These are phyloP conservation scores for Tulasnella sp. DNA, from an alignment of 768 basidiomycete genomes.

Conservation along the genomic window DNA sequence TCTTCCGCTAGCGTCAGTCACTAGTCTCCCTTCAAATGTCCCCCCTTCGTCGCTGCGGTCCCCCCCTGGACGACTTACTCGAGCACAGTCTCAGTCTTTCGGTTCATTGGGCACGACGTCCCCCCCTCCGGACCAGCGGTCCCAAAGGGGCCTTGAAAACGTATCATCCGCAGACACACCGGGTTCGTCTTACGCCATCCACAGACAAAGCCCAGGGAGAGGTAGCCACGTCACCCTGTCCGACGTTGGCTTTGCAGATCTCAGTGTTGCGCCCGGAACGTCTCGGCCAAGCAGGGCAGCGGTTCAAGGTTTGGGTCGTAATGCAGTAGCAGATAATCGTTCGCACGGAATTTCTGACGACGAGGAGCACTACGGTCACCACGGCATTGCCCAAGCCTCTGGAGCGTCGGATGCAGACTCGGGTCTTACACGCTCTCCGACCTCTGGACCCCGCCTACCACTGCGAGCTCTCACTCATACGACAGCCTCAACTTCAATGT, in stretches of 20 bases:
- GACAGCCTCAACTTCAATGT: too few species aligned
- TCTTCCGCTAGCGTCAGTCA: neutral
- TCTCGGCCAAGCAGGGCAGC: neutral
- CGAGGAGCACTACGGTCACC: neutral
- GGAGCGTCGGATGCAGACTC: conserved; percentile 31
- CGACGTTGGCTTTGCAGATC: neutral
- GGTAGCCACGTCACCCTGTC: neutral
- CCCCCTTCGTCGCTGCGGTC: neutral
- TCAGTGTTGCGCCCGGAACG: conserved; percentile 3
- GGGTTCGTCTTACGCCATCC: conserved; percentile 10
- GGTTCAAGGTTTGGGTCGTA: too few species aligned
- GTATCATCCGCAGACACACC: neutral
- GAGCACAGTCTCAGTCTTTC: neutral
- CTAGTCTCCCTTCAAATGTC: neutral
- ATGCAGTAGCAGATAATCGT: too few species aligned
- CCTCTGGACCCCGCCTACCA: neutral
- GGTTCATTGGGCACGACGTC: neutral
- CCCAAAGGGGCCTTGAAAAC: neutral
- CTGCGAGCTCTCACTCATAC: too few species aligned
- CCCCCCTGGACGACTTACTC: neutral
- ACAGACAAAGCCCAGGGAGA: neutral
- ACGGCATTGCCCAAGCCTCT: neutral
- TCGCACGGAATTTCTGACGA: neutral
- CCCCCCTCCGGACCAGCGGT: neutral
- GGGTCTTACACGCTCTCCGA: too few species aligned